phyloP scores from a whole-genome alignment of 2,329 filamentous ascomycete genomes.

The Exserohilum turcica region DNA sequence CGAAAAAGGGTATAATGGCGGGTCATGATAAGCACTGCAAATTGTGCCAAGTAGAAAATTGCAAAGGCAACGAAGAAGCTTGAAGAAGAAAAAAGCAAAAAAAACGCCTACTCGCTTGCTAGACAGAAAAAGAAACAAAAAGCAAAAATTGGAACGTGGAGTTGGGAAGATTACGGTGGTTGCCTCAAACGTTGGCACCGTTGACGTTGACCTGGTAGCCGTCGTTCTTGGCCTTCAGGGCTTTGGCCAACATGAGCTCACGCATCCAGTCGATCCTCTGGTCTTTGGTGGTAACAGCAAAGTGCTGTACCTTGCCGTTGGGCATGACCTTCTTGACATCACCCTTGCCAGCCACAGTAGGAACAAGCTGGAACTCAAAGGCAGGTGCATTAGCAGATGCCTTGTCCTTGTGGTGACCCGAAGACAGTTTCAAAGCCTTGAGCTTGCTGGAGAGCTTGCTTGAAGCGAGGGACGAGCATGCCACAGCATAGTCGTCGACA shows the following conservation, averaged over 20 bases:
- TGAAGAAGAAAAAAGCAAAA: constrained; percentile 7
- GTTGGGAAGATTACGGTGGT: background rate
- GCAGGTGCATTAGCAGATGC: constrained; percentile 63
- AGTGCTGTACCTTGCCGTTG: constrained; percentile 83
- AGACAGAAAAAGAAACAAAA: constrained; percentile 3
- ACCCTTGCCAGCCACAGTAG: constrained; percentile 60
- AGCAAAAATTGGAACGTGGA: background rate
- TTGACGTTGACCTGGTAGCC: constrained; percentile 84
- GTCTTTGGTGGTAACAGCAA: constrained; percentile 65
- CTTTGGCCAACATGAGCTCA: constrained; percentile 89
- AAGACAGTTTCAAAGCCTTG: constrained; percentile 70
- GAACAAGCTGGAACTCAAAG: constrained; percentile 85
- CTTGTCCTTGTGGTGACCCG: constrained; percentile 58
- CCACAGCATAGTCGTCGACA: constrained; percentile 86
- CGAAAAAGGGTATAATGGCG: constrained; percentile 38
- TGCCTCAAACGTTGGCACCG: constrained; percentile 53
- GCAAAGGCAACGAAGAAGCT: constrained; percentile 10
- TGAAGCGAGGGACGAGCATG: constrained; percentile 76
- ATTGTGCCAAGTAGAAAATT: constrained; percentile 12
- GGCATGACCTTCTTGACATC: constrained; percentile 45
- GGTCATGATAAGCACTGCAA: constrained; percentile 26
- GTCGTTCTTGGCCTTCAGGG: constrained; percentile 79
- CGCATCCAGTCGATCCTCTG: constrained; percentile 98
- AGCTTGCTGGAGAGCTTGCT: constrained; percentile 87
- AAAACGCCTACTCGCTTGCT: constrained; percentile 28